Percentiles rank a stretch among this genome's conserved stretches.
Evolutionary conservation across 768 basidiomycete genomes (phyloP).

Genomic region (Kondoa malvinella): DNA sequence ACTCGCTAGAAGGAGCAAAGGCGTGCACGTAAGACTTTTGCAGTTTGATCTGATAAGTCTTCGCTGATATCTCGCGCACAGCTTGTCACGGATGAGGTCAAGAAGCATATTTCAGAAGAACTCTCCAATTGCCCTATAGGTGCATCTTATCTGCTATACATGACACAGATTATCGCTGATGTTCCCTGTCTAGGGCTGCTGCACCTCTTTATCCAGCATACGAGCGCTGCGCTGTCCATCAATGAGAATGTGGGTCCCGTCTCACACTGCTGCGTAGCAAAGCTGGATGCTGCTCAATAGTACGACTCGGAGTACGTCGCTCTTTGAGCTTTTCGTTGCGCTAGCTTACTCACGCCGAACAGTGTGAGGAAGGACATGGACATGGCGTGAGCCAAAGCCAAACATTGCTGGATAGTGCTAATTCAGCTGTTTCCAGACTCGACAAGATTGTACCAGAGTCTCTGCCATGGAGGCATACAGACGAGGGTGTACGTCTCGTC

Average conservation of each 20-base stretch:
- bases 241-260: conserved; percentile 16
- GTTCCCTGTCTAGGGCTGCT: conserved; percentile 5
- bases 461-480: conserved; percentile 18
- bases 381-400: neutral
- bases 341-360: too few relatives aligned
- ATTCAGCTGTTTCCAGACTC: neutral
- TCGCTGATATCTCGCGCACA: neutral
- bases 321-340: neutral
- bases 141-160: neutral
- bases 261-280: neutral
- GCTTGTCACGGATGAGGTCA: conserved; percentile 15
- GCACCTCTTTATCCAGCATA: conserved; percentile 22
- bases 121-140: conserved; percentile 9
- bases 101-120: conserved; percentile 5
- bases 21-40: neutral
- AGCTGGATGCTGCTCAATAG: neutral
- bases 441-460: conserved; percentile 17
- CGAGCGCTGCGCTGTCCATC: conserved; percentile 13
- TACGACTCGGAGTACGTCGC: conserved; percentile 14
- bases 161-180: neutral
- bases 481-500: conserved; percentile 10
- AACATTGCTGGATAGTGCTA: neutral
- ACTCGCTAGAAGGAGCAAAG: conserved; percentile 1
- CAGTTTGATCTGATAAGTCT: neutral
- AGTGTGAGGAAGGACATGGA: conserved; percentile 15